These are phyloP conservation scores for Epicoccum sorghinum DNA, from an alignment of 2,329 filamentous ascomycete species.

Conservation along the genomic window DNA sequence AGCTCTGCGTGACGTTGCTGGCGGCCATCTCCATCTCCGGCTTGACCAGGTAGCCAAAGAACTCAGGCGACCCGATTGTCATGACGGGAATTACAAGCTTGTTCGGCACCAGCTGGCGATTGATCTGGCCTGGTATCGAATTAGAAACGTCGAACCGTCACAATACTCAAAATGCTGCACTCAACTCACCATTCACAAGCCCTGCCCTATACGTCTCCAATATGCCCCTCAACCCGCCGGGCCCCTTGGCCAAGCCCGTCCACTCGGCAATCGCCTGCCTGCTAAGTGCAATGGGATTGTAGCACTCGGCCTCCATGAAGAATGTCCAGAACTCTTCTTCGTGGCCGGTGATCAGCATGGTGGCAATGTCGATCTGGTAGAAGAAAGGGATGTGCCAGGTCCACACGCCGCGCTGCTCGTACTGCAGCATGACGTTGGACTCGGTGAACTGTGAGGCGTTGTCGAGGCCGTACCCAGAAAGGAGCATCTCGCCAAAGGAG, in stretches of 20 bases:
- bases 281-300: constrained; percentile 42
- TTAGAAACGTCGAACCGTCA: too few relatives aligned
- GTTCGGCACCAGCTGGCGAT: constrained; percentile 32
- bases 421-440: constrained; percentile 32
- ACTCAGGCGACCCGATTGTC: constrained; percentile 45
- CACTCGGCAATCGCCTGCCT: constrained; percentile 32
- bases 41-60: constrained; percentile 42
- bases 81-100: constrained; percentile 41
- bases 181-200: constrained; percentile 34
- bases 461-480: constrained; percentile 40
- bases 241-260: constrained; percentile 41
- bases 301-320: constrained; percentile 48
- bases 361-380: constrained; percentile 41
- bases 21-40: constrained; percentile 39
- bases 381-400: constrained; percentile 44
- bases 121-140: constrained; percentile 25
- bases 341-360: constrained; percentile 45
- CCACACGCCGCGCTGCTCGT: constrained; percentile 43
- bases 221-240: constrained; percentile 42
- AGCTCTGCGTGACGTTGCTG: constrained; percentile 34
- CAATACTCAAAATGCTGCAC: not conserved
- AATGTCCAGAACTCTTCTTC: constrained; percentile 45
- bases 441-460: constrained; percentile 40
- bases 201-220: constrained; percentile 44
- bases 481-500: constrained; percentile 41